Base-by-base conservation (phyloP, 352 stramenopile genomes). In the Globisporangium okanoganense region DNA sequence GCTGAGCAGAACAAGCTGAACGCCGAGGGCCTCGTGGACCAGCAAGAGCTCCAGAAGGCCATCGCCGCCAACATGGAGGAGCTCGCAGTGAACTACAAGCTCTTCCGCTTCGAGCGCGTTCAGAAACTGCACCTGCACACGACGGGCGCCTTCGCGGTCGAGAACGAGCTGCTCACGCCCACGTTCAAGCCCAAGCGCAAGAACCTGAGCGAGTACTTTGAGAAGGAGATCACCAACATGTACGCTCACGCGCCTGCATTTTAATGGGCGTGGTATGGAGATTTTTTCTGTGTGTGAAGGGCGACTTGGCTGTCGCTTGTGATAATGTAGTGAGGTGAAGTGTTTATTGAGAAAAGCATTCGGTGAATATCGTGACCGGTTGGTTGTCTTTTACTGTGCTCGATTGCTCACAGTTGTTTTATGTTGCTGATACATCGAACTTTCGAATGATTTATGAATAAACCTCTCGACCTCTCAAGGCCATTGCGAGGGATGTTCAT, bases 121-220 rank as follows among this genome's bases (percentile, higher is more conserved):
- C 95, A 92, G 58, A 90, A 86, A 53, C 69, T 98, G 18, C 70
- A 97, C 60, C 67, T 98, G 29, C 77, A 96, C 66, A 64, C 78
- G 0, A 78, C 96, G 36, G 69, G 85, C n/a, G 24, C 24, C 0
- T 98, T 98, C 64, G 86, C 74, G 2, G 78, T 90, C 13, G 94
- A 98, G 20, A 97, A 97, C 58, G 90, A 79, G 22, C 74, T 98
- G 38, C 72, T 97, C 10, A 99, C 96, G 25, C 95, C 96, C 25
- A 98, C 96, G 1, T 97, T 98, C 77, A 99, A 99, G 70, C 83
- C 98, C 60, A 98, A 98, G 76, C 77, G 96, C 58, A 79, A 73
- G 43, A 69, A 88, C 56, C 73, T 89, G 48, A 75, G 76, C 64
- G 69, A 68, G 43, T 68, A 76, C 61, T 89, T 89, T 58, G 50